These are phyloP conservation scores for Fusarium haematococcum DNA, from an alignment of 2,329 filamentous ascomycete genomes.

Conservation along the genomic window DNA sequence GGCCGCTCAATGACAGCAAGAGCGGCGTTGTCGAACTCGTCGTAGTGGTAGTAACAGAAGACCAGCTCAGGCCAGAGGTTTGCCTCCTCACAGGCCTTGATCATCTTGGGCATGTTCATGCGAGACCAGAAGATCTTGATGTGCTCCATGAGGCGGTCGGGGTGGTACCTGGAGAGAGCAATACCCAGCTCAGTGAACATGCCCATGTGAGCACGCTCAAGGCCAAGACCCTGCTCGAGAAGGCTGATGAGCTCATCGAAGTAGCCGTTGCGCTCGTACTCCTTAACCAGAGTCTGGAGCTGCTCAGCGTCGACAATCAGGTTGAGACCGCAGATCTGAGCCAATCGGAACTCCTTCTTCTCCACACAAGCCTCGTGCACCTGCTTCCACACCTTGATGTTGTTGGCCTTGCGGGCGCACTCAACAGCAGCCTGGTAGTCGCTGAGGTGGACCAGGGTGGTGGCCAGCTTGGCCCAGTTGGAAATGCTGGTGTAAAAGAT, in stretches of 20 bases:
- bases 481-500: conserved; percentile 99
- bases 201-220: conserved; percentile 94
- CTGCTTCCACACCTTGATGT: conserved; percentile 99
- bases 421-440: conserved; percentile 99
- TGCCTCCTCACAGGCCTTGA: conserved; percentile 91
- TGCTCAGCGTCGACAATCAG: conserved; percentile 98
- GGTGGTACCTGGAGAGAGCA: conserved; percentile 93
- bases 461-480: conserved; percentile 99
- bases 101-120: conserved; percentile 98
- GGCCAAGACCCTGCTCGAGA: conserved; percentile 92
- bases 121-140: conserved; percentile 98
- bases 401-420: conserved; percentile 98
- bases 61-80: conserved; percentile 98
- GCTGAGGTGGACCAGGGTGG: conserved; percentile 94
- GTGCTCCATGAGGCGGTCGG: conserved; percentile 97
- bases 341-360: conserved; percentile 99
- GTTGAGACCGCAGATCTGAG: conserved; percentile 98
- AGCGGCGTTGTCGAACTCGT: conserved; percentile 97
- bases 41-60: conserved; percentile 98
- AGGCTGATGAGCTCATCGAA: conserved; percentile 97
- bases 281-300: conserved; percentile 89
- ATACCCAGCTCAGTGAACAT: conserved; percentile 96
- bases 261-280: conserved; percentile 97
- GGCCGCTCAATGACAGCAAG: conserved; percentile 98
- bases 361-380: conserved; percentile 95